phyloP scores from a whole-genome alignment of 306 rosid genomes.

The Cyamopsis tetragonoloba region DNA sequence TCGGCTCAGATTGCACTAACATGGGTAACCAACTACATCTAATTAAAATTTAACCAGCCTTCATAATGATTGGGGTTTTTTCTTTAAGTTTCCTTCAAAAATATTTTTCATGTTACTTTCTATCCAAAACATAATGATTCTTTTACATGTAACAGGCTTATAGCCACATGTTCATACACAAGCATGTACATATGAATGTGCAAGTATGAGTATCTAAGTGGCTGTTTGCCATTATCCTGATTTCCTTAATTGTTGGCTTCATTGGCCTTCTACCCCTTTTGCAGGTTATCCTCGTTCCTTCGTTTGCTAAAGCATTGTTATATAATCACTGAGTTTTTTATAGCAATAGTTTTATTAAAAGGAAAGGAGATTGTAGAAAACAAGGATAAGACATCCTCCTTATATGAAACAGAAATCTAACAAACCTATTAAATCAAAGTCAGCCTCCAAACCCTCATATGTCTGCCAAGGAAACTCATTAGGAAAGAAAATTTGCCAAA shows the following conservation, averaged over 20 bases:
- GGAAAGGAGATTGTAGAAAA: background rate
- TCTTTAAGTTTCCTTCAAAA: slow-evolving; percentile 3
- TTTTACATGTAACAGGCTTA: background rate
- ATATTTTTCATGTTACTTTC: background rate
- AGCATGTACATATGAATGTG: background rate
- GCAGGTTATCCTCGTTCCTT: background rate
- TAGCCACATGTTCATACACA: background rate
- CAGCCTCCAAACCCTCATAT: background rate
- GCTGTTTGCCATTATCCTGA: background rate
- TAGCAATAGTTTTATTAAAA: background rate
- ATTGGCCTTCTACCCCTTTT: background rate
- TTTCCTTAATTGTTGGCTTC: background rate
- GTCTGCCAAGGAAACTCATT: background rate
- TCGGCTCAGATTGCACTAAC: slow-evolving; percentile 97
- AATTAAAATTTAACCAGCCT: slow-evolving; percentile 13
- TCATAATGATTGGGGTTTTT: slow-evolving; percentile 1
- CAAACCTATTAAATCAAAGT: background rate
- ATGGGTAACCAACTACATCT: slow-evolving; percentile 65
- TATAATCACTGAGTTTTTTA: background rate
- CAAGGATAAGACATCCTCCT: background rate
- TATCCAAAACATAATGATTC: no score
- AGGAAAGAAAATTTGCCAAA: background rate
- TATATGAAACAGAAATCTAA: background rate
- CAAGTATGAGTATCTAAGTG: no score
- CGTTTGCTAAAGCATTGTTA: background rate